Base-by-base conservation (phyloP, 371 early-diverging fungal genomes). In the Mucor sp. region DNA sequence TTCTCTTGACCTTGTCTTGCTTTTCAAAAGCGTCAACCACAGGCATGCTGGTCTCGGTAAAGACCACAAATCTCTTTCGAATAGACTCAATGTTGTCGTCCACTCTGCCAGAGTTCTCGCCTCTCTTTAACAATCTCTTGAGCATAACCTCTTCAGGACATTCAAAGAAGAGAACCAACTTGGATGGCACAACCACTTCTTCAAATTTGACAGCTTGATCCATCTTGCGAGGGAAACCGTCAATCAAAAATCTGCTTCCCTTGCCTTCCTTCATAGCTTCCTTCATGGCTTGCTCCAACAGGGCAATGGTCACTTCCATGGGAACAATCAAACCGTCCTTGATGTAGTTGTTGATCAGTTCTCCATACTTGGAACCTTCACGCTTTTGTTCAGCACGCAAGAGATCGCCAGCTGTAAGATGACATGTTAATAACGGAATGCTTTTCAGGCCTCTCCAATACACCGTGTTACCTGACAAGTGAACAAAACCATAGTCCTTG, bases 51-150 rank as follows among this genome's bases (percentile, higher is more conserved):
- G 93, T 91, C 37, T 96, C 91, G 30, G 75, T 71, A 67, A 96
- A 99, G 0, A 92, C 91, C 9, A 71, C 77, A 86, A 99, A 99
- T 15, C 99, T 85, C 85, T 98, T 99, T 72, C 83, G 89, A 88
- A 99, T 97, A 1, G 94, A 91, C 72, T 98, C 97, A 44, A 93
- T 87, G 72, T 99, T 97, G 73, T 99, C 98, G 70, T 99, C 98
- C 9, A 89, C 79, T 23, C 99, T 87, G 17, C 99, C 99, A 58
- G 91, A 91, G 44, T 94, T 97, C 75, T 96, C 93, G 12, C 97
- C 95, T 60, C 96, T 89, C 72, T 93, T 94, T 69, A 97, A 70
- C 64, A 98, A 80, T 8, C 99, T 89, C 78, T 89, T 81, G 44
- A 94, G 77, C 93, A 98, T 89, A 59, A 89, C 91, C 59, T 92